Evolutionary conservation across 179 eudicot genomes (phyloP).

Genomic region (Kewa caespitosa): DNA sequence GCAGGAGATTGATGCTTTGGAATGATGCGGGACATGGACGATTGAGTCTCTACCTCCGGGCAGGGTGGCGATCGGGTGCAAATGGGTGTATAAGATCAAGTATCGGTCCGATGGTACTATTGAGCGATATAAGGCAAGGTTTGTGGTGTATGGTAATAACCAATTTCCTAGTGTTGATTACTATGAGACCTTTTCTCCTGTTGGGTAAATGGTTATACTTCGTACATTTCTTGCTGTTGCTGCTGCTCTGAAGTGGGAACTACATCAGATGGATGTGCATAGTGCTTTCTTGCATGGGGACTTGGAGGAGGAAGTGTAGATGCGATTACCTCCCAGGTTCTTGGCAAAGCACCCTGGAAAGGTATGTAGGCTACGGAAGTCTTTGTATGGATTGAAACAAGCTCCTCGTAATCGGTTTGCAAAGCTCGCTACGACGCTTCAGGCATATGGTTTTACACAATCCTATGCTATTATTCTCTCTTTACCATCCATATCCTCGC

Average conservation of each 20-base stretch:
- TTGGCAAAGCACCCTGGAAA: neutral
- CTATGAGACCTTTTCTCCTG: neutral
- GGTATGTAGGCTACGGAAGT: neutral
- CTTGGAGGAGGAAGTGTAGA: constrained; percentile 1
- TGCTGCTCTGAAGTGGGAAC: neutral
- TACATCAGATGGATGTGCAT: neutral
- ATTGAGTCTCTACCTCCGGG: neutral
- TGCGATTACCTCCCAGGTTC: neutral
- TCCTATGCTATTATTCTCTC: no score
- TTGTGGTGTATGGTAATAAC: neutral
- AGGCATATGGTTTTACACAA: neutral
- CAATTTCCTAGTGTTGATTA: neutral
- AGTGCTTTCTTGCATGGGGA: neutral
- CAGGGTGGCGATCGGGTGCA: neutral
- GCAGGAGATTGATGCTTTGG: neutral
- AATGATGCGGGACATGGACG: neutral
- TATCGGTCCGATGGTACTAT: neutral
- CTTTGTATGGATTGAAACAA: constrained; percentile 7
- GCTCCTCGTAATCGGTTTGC: neutral
- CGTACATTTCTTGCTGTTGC: neutral
- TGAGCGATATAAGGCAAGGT: neutral
- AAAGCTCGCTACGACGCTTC: neutral
- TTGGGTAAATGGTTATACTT: neutral
- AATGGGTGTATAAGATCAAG: neutral
- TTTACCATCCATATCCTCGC: neutral